Evolutionary conservation across 139 green algal species (phyloP).

Genomic region (Picochlorum costavermella): DNA sequence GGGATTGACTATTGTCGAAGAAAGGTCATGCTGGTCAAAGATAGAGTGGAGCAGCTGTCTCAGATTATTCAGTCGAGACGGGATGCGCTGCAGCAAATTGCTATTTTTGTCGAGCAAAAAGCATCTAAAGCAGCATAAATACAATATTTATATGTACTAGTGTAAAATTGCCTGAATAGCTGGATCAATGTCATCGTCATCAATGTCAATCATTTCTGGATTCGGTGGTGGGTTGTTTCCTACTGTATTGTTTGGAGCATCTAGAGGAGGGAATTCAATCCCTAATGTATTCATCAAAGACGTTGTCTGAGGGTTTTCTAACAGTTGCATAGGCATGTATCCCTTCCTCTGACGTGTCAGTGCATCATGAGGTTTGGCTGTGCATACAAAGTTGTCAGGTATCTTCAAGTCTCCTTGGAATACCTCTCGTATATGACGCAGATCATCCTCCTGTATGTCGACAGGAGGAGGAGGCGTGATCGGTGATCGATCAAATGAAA

Average conservation of each 20-base stretch:
- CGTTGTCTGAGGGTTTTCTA: neutral
- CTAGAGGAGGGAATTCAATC: neutral
- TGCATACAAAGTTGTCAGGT: conserved; percentile 66
- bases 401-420: conserved; percentile 33
- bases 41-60: conserved; percentile 47
- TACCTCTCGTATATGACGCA: neutral
- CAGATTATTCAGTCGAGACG: conserved; percentile 19
- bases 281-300: neutral
- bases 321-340: neutral
- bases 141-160: conserved; percentile 10
- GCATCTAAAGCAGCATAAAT: neutral
- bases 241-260: conserved; percentile 8
- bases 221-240: neutral
- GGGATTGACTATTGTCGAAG: conserved; percentile 64
- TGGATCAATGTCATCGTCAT: conserved; percentile 12
- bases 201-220: conserved; percentile 13
- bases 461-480: conserved; percentile 24
- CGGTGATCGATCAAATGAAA: conserved; percentile 34
- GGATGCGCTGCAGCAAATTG: neutral
- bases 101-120: neutral
- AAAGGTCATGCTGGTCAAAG: conserved; percentile 52
- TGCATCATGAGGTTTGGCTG: conserved; percentile 31
- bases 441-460: neutral
- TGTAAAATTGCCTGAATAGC: conserved; percentile 1
- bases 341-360: neutral